A percentile compares a stretch with the other conserved stretches of the same genome.
These are phyloP conservation scores for Wickerhamomyces canadensis DNA, from an alignment of 805 yeast genomes.

Conservation along the genomic window DNA sequence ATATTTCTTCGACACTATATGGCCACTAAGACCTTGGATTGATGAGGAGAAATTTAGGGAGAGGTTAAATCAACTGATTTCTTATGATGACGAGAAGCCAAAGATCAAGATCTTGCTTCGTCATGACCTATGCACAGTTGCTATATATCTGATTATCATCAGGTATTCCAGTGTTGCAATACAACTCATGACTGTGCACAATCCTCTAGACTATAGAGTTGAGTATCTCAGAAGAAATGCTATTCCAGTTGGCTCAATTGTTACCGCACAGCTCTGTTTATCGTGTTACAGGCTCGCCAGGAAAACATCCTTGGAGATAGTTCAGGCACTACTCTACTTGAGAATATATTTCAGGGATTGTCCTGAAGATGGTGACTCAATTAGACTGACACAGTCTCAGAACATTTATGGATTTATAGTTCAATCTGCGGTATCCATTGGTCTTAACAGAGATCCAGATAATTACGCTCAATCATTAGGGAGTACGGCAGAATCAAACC, in stretches of 20 bases:
- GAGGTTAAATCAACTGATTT: conserved; percentile 29
- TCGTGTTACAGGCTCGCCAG: conserved; percentile 34
- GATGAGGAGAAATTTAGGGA: conserved; percentile 32
- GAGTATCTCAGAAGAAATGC: conserved; percentile 20
- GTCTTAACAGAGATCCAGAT: conserved; percentile 42
- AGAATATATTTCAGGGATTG: conserved; percentile 35
- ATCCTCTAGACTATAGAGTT: conserved; percentile 9
- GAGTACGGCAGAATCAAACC: conserved; percentile 6
- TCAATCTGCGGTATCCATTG: conserved; percentile 40
- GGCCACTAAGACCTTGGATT: conserved; percentile 40
- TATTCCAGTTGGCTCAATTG: conserved; percentile 30
- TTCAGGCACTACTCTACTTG: conserved; percentile 38
- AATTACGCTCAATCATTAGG: conserved; percentile 11
- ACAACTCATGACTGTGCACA: conserved; percentile 7
- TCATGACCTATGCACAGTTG: conserved; percentile 33
- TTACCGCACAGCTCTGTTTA: conserved; percentile 34
- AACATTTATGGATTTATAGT: conserved; percentile 30
- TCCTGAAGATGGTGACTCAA: conserved; percentile 44
- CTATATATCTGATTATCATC: too few species aligned
- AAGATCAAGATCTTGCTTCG: conserved; percentile 28
- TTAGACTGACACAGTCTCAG: conserved; percentile 34
- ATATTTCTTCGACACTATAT: conserved; percentile 36
- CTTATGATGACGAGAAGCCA: conserved; percentile 28
- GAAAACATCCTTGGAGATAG: conserved; percentile 29
- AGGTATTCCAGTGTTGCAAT: too few species aligned